phyloP scores from a whole-genome alignment of 768 basidiomycete genomes.

The Agaricus sinodeliciosus region DNA sequence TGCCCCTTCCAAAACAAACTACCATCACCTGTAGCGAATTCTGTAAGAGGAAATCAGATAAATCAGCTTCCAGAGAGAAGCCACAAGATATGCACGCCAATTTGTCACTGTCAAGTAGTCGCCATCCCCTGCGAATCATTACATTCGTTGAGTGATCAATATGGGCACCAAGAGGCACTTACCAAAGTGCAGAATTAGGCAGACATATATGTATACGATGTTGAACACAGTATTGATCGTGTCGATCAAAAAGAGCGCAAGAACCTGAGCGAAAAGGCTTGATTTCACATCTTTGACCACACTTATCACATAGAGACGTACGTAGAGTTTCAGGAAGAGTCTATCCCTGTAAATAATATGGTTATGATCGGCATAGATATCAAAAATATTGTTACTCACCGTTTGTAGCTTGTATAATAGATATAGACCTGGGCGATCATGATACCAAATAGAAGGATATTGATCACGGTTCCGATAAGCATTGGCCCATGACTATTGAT shows the following conservation, averaged over 20 bases:
- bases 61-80: no score
- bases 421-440: slow-evolving; percentile 43
- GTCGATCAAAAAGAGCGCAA: slow-evolving; percentile 36
- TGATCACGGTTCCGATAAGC: slow-evolving; percentile 41
- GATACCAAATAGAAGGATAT: slow-evolving; percentile 41
- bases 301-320: slow-evolving; percentile 20
- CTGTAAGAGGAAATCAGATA: no score
- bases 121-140: slow-evolving; percentile 12
- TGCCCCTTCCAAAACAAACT: no score
- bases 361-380: background rate
- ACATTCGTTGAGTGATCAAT: background rate
- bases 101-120: slow-evolving; percentile 7
- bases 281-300: slow-evolving; percentile 23
- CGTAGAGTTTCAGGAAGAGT: slow-evolving; percentile 36
- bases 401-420: slow-evolving; percentile 32
- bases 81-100: slow-evolving; percentile 7
- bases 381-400: slow-evolving; percentile 14
- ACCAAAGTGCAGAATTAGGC: slow-evolving; percentile 43
- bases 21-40: no score
- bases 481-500: slow-evolving; percentile 38
- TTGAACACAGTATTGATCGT: slow-evolving; percentile 41
- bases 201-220: slow-evolving; percentile 36
- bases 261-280: slow-evolving; percentile 10
- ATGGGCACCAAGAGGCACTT: background rate
- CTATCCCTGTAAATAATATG: slow-evolving; percentile 27